Evolutionary conservation across 192 early-diverging fungal species (phyloP), one percentile per base, ranked within the genome.

Genomic region (Rhizoclosmatium sp.): DNA sequence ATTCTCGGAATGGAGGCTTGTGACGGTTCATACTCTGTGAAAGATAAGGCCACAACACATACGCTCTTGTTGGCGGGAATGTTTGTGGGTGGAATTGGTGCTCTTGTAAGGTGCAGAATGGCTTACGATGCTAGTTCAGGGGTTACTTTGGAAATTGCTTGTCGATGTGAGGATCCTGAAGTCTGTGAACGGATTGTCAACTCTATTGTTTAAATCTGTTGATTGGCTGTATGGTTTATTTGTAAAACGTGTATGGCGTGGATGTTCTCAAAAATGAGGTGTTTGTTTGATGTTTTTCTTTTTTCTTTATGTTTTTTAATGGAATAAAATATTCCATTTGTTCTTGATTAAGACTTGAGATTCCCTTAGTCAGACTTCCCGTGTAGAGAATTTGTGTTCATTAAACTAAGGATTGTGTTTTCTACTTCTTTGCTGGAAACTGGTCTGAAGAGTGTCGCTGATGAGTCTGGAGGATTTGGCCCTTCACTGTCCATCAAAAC

Each of bases 71-170:
- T 98, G 76, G 91, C 94, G 4, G 98, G 97, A 71, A 92, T 86
- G 49, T 98, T 94, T 91, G 88, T 95, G 79, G 96, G 96, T 51
- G 91, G 92, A 12, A 82, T 88, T 23, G 89, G 87, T 69, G 91
- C 92, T 2, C 76, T 97, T 19, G 93, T 92, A 7, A 88, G 94
- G 65, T 93, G 92, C 81, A 87, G 96, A n/a, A 96, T 98, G 95
- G 94, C 94, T 23, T 93, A 90, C 72, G 92, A 92, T 54, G 71
- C 79, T 46, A 90, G 91, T 51, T 83, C 92, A 9, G 97, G 96
- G 2, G 96, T 99, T 40, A 95, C 95, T 2, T 89, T 99, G 89
- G 95, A 99, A 82, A 81, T 99, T 64, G 91, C 92, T 0, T 93
- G 94, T 45, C 91, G 96, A 78, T 92, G 92, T 81, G 82, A 87